Base-by-base conservation (phyloP, 2,329 filamentous ascomycete genomes). In the Pseudogymnoascus sp. region DNA sequence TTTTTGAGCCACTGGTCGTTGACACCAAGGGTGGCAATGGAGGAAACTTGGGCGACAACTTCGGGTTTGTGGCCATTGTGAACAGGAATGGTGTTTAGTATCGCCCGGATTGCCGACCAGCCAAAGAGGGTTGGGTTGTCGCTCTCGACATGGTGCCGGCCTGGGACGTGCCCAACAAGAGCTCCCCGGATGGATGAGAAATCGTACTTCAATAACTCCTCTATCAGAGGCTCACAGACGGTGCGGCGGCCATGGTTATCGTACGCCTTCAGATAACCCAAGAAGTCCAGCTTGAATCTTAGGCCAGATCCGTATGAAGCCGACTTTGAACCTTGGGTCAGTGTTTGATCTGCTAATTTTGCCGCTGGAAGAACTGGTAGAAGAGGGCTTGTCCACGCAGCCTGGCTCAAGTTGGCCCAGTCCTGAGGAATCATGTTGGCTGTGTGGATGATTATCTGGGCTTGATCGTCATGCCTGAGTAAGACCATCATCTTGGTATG, bases 371-470 rank as follows among this genome's bases (percentile, higher is more conserved):
- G 60, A 1, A 83, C 74, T 0, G 89, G 86, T 0, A 96, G 82
- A 1, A 83, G 72, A 0, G 90, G 90, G 0, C 90, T 93, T 60
- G 78, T 80, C 92, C 92, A 96, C 4, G 90, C 83, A 1, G 85
- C 91, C 73, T 96, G 91, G 0, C 87, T 89, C 89, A 96, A 90
- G 69, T 95, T 95, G 1, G 80, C 83, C 92, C 92, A 96, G 73
- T 96, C 92, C 63, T 87, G 86, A 3, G 81, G 72, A n/a, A 96
- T 93, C 88, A 96, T 91, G 69, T 96, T 96, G 17, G 92, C 91
- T 0, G 92, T 96, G 69, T 96, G 90, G 31, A 96, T 92, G 63
- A 96, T 76, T 5, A 96, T 78, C 75, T 96, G 89, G 0, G 88
- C 89, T 0, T 81, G 84, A 66, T 88, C 85, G 71, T 96, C 91